Evolutionary conservation across 2,329 filamentous ascomycete species (phyloP).

Genomic region (Paecilomyces variotii): DNA sequence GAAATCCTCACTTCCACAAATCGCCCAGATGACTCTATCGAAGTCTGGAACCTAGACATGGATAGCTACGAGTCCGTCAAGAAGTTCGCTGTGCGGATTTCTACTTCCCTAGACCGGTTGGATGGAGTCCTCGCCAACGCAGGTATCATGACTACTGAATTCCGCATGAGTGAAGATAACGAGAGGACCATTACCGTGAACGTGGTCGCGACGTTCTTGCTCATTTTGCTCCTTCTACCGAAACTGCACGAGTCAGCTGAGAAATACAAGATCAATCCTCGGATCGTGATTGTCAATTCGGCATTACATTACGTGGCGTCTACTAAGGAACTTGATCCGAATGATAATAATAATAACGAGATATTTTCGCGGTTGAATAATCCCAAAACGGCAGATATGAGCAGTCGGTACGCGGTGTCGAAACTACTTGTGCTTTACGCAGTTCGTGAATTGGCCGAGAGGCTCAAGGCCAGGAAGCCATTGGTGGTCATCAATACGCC

Average conservation of each 20-base stretch:
- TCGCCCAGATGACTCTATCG: conserved; percentile 29
- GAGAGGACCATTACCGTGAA: conserved; percentile 31
- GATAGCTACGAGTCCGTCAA: conserved; percentile 38
- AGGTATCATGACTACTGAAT: conserved; percentile 20
- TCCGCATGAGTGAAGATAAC: conserved; percentile 7
- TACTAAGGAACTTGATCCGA: conserved; percentile 6
- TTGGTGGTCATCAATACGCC: conserved; percentile 33
- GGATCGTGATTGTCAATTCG: conserved; percentile 11
- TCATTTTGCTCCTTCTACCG: conserved; percentile 14
- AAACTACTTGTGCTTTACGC: conserved; percentile 13
- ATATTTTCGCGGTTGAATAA: conserved; percentile 11
- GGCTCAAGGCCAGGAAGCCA: neutral
- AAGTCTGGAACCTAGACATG: conserved; percentile 48
- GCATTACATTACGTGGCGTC: conserved; percentile 11
- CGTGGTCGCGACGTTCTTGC: conserved; percentile 20
- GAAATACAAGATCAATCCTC: conserved; percentile 9
- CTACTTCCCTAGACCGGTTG: conserved; percentile 28
- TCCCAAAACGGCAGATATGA: conserved; percentile 9
- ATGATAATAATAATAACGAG: neutral
- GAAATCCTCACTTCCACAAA: conserved; percentile 18
- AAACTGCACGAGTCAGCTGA: conserved; percentile 8
- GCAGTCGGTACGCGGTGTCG: conserved; percentile 9
- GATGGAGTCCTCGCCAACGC: conserved; percentile 43
- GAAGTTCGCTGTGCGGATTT: conserved; percentile 30
- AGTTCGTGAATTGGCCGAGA: conserved; percentile 9